These are phyloP conservation scores for Colletotrichum melonis DNA, from an alignment of 2,329 filamentous ascomycete species.

Conservation along the genomic window DNA sequence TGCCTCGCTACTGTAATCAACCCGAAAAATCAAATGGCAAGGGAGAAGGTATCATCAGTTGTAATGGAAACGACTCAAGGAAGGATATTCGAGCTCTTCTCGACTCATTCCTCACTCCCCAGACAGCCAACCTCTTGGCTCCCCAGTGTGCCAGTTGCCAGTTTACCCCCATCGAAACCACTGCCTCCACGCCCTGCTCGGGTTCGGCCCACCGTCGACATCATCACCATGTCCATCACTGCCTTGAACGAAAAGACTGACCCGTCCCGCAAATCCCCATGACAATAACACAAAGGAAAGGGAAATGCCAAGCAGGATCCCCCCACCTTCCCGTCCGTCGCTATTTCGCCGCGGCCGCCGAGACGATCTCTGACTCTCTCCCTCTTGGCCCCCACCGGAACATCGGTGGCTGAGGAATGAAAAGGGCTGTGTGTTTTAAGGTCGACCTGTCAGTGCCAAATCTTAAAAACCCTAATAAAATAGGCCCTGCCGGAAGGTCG, in stretches of 20 bases:
- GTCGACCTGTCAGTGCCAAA: conserved; percentile 12
- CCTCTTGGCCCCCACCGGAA: not conserved
- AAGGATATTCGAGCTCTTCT: not conserved
- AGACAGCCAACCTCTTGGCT: conserved; percentile 1
- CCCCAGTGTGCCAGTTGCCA: too few relatives aligned
- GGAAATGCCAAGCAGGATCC: not conserved
- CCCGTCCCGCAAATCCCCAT: not conserved
- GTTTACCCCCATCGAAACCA: not conserved
- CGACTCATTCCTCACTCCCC: not conserved
- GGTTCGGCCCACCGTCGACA: conserved; percentile 13
- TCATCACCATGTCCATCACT: not conserved
- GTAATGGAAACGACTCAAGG: not conserved
- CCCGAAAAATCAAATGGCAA: not conserved
- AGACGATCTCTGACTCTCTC: not conserved
- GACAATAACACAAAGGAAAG: not conserved
- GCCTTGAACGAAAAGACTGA: not conserved
- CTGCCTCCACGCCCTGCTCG: not conserved
- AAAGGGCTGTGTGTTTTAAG: conserved; percentile 1
- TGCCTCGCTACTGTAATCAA: not conserved
- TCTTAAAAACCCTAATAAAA: conserved; percentile 2
- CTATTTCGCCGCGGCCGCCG: not conserved
- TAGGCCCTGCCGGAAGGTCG: not conserved
- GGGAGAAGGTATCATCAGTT: not conserved
- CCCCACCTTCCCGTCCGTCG: not conserved
- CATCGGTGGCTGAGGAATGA: not conserved